Percentiles rank a stretch among this genome's conserved stretches.
These are phyloP conservation scores for Salix dunnii DNA, from an alignment of 345 rosid species.

Conservation along the genomic window DNA sequence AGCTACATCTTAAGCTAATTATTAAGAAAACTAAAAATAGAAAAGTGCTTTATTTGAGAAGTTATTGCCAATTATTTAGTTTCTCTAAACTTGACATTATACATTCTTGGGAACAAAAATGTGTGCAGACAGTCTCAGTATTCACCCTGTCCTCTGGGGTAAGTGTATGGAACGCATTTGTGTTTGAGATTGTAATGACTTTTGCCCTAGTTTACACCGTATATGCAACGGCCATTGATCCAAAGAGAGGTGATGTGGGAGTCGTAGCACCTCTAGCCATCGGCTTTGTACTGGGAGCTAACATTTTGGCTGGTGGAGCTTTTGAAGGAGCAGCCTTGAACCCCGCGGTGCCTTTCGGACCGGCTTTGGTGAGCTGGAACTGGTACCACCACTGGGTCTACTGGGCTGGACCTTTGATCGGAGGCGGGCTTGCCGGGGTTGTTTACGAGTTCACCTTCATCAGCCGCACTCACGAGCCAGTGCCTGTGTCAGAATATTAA, in stretches of 20 bases:
- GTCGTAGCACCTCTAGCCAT: slow-evolving; percentile 73
- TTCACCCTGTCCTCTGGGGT: slow-evolving; percentile 73
- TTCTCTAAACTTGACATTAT: too few species aligned
- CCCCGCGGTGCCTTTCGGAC: slow-evolving; percentile 91
- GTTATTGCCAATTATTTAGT: too few species aligned
- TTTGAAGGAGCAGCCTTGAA: slow-evolving; percentile 92
- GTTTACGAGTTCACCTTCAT: slow-evolving; percentile 72
- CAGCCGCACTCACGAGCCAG: slow-evolving; percentile 50
- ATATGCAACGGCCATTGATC: slow-evolving; percentile 87
- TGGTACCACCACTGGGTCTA: slow-evolving; percentile 90
- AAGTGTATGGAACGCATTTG: slow-evolving; percentile 65
- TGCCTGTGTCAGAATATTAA: slow-evolving; percentile 19
- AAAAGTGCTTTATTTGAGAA: too few species aligned
- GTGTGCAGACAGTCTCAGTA: slow-evolving; percentile 51
- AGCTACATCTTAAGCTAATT: background rate
- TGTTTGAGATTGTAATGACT: slow-evolving; percentile 91
- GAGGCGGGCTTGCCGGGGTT: slow-evolving; percentile 80
- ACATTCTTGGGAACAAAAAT: background rate
- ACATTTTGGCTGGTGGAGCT: slow-evolving; percentile 84
- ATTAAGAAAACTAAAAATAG: too few species aligned
- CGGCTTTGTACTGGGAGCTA: slow-evolving; percentile 88
- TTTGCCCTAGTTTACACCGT: slow-evolving; percentile 87
- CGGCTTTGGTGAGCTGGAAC: slow-evolving; percentile 86
- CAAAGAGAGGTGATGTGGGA: slow-evolving; percentile 74
- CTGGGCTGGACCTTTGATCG: slow-evolving; percentile 88